Percentiles rank a stretch among this genome's conserved stretches.
Evolutionary conservation across 2,329 filamentous ascomycete species (phyloP).

Genomic region (Didymella glomerata): DNA sequence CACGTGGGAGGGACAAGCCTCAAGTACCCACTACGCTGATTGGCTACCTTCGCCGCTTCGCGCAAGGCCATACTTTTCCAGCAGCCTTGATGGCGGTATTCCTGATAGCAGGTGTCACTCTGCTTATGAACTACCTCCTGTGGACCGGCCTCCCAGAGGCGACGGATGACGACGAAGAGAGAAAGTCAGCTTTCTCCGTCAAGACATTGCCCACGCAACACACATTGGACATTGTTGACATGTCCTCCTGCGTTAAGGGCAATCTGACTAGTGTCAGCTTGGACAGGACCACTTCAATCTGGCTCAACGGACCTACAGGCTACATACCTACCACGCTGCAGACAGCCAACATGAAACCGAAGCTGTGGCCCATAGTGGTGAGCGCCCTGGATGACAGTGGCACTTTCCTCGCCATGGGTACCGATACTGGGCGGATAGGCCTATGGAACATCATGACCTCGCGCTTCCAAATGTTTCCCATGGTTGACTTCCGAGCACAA

Average conservation of each 20-base stretch:
- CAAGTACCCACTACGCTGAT: constrained; percentile 60
- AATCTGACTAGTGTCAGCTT: constrained; percentile 74
- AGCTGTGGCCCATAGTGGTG: constrained; percentile 61
- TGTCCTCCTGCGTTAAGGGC: constrained; percentile 69
- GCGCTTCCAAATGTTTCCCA: constrained; percentile 62
- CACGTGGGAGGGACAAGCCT: constrained; percentile 68
- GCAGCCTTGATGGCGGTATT: constrained; percentile 71
- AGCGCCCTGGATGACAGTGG: constrained; percentile 71
- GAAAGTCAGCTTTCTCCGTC: constrained; percentile 65
- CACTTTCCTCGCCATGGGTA: constrained; percentile 72
- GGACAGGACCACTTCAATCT: constrained; percentile 73
- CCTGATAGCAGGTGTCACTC: constrained; percentile 68
- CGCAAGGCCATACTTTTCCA: constrained; percentile 72
- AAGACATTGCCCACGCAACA: constrained; percentile 71
- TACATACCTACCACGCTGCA: constrained; percentile 44
- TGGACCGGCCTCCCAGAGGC: constrained; percentile 66
- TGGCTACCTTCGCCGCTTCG: constrained; percentile 58
- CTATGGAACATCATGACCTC: constrained; percentile 70
- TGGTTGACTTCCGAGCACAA: constrained; percentile 65
- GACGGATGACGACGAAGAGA: constrained; percentile 57
- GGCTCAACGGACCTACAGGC: constrained; percentile 53
- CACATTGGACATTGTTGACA: constrained; percentile 71
- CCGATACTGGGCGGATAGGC: constrained; percentile 64
- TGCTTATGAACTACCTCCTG: constrained; percentile 78
- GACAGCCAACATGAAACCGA: constrained; percentile 47